Evolutionary conservation across 2,329 filamentous ascomycete species (phyloP), one percentile per base, ranked within the genome.

Genomic region (Aspergillus ruber): DNA sequence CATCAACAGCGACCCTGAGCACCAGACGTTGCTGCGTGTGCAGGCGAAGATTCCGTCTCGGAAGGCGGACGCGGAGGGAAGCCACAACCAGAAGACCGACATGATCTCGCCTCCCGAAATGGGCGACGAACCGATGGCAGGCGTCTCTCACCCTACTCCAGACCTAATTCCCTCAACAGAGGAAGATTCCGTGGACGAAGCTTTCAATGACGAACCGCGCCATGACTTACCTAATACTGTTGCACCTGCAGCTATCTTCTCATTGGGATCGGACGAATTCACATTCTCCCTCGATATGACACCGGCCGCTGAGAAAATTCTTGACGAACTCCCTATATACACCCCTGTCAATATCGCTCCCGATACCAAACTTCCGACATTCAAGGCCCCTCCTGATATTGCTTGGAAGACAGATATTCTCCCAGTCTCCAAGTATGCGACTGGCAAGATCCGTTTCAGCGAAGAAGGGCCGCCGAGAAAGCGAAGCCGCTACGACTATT

Each of bases 401-500:
- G 74, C 74, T 32, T 91, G 87, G 87, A 84, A 81, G 62, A 81
- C 83, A 4, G 82, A 86, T n/a, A 83, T 90, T 36, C 72, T 94
- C 13, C 86, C 89, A 2, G 78, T 96, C 2, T 95, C 88, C 59
- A 95, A 90, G 64, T 95, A 86, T 64, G 85, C 90, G 0, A 83
- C 87, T 49, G 87, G 88, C 7, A 86, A 88, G 56, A 83, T 97
- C 66, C 80, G 83, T 21, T 78, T 94, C 15, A 77, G 78, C 10
- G 73, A 80, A 3, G 77, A 80, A 36, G 80, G 80, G 2, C 85
- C 86, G 7, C 83, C 83, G 0, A 77, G 75, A 44, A 95, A 90
- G 68, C 83, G 83, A 48, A 90, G 88, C 57, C 82, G 91, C n/a
- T 97, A 85, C 59, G 79, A 86, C 47, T 93, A 94, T 57, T 77